Conservation (phyloP, 1,284 basidiomycete species). For the Cryptococcus sp. region DNA sequence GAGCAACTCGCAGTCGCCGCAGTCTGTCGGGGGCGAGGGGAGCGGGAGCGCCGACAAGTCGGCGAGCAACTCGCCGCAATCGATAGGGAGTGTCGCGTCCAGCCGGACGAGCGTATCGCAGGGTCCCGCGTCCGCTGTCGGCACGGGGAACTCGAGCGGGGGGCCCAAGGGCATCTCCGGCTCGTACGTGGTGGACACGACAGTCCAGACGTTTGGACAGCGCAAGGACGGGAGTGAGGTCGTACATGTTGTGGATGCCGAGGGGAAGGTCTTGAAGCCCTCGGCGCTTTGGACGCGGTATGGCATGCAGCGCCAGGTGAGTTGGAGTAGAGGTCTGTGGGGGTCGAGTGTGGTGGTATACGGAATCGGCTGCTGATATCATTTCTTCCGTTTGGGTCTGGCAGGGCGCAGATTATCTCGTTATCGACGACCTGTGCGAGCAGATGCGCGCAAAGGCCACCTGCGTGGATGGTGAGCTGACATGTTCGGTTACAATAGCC, state of each 20-base stretch:
- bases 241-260: constrained; percentile 35
- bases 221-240: constrained; percentile 13
- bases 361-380: not conserved
- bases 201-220: constrained; percentile 2
- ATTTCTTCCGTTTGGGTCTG: not conserved
- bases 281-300: constrained; percentile 43
- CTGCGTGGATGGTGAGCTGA: constrained; percentile 40
- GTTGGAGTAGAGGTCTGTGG: constrained; percentile 10
- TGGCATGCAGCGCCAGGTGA: constrained; percentile 33
- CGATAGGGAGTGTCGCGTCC: not conserved
- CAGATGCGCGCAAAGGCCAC: constrained; percentile 47
- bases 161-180: too few species aligned
- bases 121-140: too few species aligned
- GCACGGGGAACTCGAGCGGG: too few species aligned
- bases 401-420: constrained; percentile 30
- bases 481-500: not conserved
- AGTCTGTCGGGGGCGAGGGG: constrained; percentile 4
- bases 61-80: constrained; percentile 20
- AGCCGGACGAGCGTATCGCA: not conserved
- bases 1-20: constrained; percentile 28
- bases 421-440: constrained; percentile 50
- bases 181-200: too few species aligned
- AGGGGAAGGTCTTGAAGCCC: constrained; percentile 42
- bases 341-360: not conserved
- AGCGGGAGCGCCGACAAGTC: constrained; percentile 5